Evolutionary conservation across 495 filamentous ascomycete genomes (phyloP), one percentile per base, ranked within the genome.

Genomic region (Talaromyces wortmannii): DNA sequence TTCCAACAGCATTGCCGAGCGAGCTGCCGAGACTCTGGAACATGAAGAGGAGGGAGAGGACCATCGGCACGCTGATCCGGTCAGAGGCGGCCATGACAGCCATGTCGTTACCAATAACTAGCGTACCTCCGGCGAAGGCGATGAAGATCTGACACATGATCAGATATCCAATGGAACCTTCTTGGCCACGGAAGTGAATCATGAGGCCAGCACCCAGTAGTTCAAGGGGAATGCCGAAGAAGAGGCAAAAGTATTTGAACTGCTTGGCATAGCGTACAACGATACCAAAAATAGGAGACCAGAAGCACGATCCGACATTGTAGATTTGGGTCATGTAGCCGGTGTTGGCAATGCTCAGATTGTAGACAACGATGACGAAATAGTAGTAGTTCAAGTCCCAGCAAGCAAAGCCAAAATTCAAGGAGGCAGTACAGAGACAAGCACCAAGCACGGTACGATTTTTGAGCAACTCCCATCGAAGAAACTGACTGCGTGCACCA

Each of bases 71-170:
- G 48, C 86, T 75, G 51, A 89, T 78, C 3, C 78, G 70, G 18
- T 70, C 69, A 6, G 82, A 77, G 4, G 79, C 81, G 0, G 87
- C 84, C 86, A 91, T 88, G 66, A 83, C 82, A 4, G 86, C 86
- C 66, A 91, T 86, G 56, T 91, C 82, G 59, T 87, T 78, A 49
- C 73, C 77, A 62, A 91, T 86, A 52, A 90, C 70, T 6, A 86
- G 61, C 3, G 79, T 83, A 32, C 83, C 83, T 15, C 85, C 86
- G 12, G 77, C 74, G 52, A 92, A 81, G 30, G 87, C 83, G 59
- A 91, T 89, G 69, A 90, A 85, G 65, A 91, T 88, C 67, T 91
- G 86, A 59, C 81, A 85, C 83, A 90, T 88, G 67, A 90, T 72
- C 16, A 91, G 69, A 64, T 84, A 89, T 23, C 84, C 86, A 47